Evolutionary conservation across 441 rosid species (phyloP).

Genomic region (Mallotus japonicus): DNA sequence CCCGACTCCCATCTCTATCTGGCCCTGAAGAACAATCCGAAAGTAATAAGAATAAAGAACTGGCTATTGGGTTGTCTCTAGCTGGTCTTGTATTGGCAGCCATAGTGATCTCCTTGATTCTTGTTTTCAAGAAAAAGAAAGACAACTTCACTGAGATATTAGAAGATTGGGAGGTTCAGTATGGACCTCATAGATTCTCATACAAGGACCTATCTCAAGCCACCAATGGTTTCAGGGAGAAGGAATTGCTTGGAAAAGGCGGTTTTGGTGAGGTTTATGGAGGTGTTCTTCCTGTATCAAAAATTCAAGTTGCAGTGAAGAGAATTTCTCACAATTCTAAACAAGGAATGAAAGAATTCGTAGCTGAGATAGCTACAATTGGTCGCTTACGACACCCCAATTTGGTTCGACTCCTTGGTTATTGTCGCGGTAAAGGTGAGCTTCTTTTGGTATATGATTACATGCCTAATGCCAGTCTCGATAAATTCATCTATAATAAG

Average conservation of each 20-base stretch:
- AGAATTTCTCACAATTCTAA: constrained; percentile 37
- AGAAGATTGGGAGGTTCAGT: constrained; percentile 48
- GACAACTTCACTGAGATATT: constrained; percentile 34
- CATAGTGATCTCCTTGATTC: constrained; percentile 5
- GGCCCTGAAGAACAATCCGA: background rate
- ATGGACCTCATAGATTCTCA: constrained; percentile 36
- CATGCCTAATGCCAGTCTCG: constrained; percentile 47
- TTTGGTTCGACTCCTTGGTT: constrained; percentile 41
- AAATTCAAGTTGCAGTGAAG: constrained; percentile 36
- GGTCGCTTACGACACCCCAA: constrained; percentile 44
- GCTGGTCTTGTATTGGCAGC: background rate
- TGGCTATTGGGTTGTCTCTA: constrained; percentile 21
- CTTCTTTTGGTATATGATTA: constrained; percentile 42
- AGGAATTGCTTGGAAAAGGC: constrained; percentile 32
- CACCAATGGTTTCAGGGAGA: constrained; percentile 40
- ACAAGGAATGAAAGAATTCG: constrained; percentile 42
- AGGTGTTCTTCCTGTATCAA: constrained; percentile 32
- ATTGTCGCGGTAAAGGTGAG: constrained; percentile 40
- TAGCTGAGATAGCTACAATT: constrained; percentile 39
- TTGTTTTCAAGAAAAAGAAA: constrained; percentile 16
- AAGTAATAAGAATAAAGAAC: background rate
- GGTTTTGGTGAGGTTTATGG: constrained; percentile 41
- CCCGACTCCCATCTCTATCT: constrained; percentile 34
- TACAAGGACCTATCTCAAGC: constrained; percentile 36
- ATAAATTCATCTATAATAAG: constrained; percentile 32